Evolutionary conservation across 805 yeast species (phyloP), one percentile per base, ranked within the genome.

Genomic region (Cyberlindnera sargentensis): DNA sequence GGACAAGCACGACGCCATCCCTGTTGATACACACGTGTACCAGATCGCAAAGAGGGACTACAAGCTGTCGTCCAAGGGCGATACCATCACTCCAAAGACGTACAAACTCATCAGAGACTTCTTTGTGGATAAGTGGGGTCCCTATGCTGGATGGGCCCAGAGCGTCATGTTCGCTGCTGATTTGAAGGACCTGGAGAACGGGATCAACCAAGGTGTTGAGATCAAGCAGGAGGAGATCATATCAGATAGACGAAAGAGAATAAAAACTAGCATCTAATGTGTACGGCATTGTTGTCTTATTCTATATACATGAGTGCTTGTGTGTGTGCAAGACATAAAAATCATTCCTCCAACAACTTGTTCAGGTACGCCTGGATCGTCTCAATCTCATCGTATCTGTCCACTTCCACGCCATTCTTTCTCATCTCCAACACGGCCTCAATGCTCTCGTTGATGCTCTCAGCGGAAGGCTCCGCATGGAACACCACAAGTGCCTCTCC

Each of bases 131-230:
- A 65, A 80, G 36, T 93, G 96, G 91, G 97, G 96, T 0, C 76
- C 75, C 2, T 84, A 84, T 59, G 97, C 99, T 2, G 99, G 99
- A 0, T 93, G 99, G 99, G 98, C 98, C 0, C 99, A 91, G 57
- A 84, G 91, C n/a, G 88, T 91, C 8, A 68, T 90, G 45, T 90
- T 90, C 63, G 83, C 97, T 0, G 86, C 89, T 5, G 96, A 89
- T 57, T 70, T 90, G 43, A 64, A 66, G 40, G 89, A 84, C 47
- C 70, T 86, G 45, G 75, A 84, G 43, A 82, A 80, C 55, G 93
- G 93, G 1, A 63, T 79, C 15, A 80, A 79, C 46, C 51, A 60
- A 26, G 34, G 45, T 4, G 55, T 41, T 8, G 47, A 37, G 35
- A 25, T 42, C 6, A 52, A 36, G 57, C 51, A 40, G 47, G 62